Evolutionary conservation across 202 grass and related monocot species (phyloP), one percentile per base, ranked within the genome.

Genomic region (Bolboschoenoplectus hybrid): DNA sequence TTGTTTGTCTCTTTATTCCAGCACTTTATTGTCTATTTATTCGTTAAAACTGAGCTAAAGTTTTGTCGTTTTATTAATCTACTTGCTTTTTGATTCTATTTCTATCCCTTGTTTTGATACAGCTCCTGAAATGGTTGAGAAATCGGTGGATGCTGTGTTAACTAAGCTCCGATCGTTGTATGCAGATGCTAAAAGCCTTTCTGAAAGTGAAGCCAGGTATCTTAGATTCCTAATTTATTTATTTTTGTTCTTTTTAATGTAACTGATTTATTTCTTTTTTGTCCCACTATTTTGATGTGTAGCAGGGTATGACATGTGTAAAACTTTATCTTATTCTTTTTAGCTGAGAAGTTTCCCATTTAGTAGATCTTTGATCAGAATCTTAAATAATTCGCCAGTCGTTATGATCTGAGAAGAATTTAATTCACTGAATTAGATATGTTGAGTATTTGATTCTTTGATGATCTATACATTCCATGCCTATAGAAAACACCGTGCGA

Each of bases 181-280:
- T 88, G 36, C 62, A 67, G 85, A 78, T 62, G 95, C 93, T 11
- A 98, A 92, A 89, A 93, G 95, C 8, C 91, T 98, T 41, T 86
- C 78, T 73, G 95, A 95, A 58, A 92, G 13, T 91, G 95, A 98
- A 94, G 82, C 89, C 74, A 95, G 93, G 95, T 98, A 89, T 72
- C 63, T 10, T 57, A 78, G 74, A 56, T 57, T 78, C 14, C 17
- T n/a, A 47, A 47, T 72, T 72, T 72, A 16, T 4, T 11, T 44
- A 44, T 44, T 72, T 72, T 47, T 78, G 34, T 2, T 57, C 9
- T 17, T 76, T 13, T 39, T 78, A 45, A 45, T 70, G 2, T 70
- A 45, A 70, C 67, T 43, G 67, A 9, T 70, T 45, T 45, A 19
- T 77, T 77, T 2, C 13, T 40, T 55, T 78, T 57, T 58, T n/a